These are phyloP conservation scores for Clarireedia hainanense DNA, from an alignment of 2,329 filamentous ascomycete genomes.

Conservation along the genomic window DNA sequence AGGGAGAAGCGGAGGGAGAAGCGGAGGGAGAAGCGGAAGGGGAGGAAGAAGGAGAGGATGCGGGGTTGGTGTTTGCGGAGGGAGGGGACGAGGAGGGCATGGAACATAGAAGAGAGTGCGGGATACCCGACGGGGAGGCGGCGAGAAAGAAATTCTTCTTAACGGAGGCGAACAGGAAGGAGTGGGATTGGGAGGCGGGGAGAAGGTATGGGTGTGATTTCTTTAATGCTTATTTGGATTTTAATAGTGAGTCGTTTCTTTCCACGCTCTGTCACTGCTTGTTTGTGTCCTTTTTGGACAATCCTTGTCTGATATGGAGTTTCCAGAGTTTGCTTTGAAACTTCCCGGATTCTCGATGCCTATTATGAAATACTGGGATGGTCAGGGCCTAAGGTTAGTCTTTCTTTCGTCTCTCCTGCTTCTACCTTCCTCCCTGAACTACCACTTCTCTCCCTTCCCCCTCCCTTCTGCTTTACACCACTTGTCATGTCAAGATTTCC, in stretches of 20 bases:
- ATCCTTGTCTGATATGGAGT: not conserved
- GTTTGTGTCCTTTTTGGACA: not conserved
- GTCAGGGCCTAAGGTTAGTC: slow-evolving; percentile 63
- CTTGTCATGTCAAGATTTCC: not conserved
- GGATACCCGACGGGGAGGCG: slow-evolving; percentile 33
- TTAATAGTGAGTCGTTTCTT: slow-evolving; percentile 47
- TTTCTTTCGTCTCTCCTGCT: slow-evolving; percentile 7
- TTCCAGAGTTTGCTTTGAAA: slow-evolving; percentile 55
- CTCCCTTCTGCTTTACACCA: not conserved
- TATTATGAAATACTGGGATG: slow-evolving; percentile 74
- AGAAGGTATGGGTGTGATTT: slow-evolving; percentile 63
- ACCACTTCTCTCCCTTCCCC: not conserved
- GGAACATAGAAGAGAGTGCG: slow-evolving; percentile 31
- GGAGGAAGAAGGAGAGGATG: slow-evolving; percentile 31
- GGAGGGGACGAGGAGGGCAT: slow-evolving; percentile 38
- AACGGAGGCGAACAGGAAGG: slow-evolving; percentile 43
- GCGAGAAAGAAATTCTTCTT: slow-evolving; percentile 55
- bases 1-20: slow-evolving; percentile 29
- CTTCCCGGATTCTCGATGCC: slow-evolving; percentile 66
- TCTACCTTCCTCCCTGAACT: not conserved
- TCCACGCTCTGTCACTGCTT: not conserved
- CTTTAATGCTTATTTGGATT: slow-evolving; percentile 88
- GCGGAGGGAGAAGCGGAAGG: slow-evolving; percentile 39
- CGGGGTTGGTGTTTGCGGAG: slow-evolving; percentile 20
- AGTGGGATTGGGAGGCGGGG: slow-evolving; percentile 54